Conservation (phyloP, 2,329 filamentous ascomycete genomes). For the Ophiostoma sp. region DNA sequence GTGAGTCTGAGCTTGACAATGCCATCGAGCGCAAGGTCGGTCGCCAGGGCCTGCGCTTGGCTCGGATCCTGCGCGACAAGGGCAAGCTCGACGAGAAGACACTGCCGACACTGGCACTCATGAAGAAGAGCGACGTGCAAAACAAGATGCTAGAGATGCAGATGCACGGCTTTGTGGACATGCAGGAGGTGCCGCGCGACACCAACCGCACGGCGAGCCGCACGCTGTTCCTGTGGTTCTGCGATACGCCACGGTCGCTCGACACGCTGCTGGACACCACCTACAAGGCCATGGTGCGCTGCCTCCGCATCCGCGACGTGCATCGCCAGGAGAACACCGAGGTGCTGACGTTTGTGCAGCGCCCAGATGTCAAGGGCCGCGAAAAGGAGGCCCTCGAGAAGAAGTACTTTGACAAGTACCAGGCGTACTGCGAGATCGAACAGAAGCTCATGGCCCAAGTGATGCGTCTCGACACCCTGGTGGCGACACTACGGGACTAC, state of each 20-base stretch:
- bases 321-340: conserved; percentile 67
- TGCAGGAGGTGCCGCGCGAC: conserved; percentile 91
- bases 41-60: conserved; percentile 69
- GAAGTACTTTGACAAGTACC: conserved; percentile 62
- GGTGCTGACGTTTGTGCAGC: conserved; percentile 73
- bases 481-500: conserved; percentile 76
- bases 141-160: conserved; percentile 81
- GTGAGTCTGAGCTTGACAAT: conserved; percentile 73
- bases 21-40: conserved; percentile 75
- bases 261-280: conserved; percentile 69
- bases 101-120: conserved; percentile 70
- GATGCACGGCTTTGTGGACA: conserved; percentile 76
- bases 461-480: conserved; percentile 73
- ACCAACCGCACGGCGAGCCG: conserved; percentile 73
- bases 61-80: conserved; percentile 76
- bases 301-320: conserved; percentile 70
- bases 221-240: conserved; percentile 89
- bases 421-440: conserved; percentile 56
- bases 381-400: conserved; percentile 74
- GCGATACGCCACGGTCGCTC: conserved; percentile 68
- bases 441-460: conserved; percentile 74
- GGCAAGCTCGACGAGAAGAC: conserved; percentile 95
- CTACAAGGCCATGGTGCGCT: conserved; percentile 85
- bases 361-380: conserved; percentile 77
- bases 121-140: conserved; percentile 80